phyloP scores from a whole-genome alignment of 2,329 filamentous ascomycete species.

The Simplicillium aogashimaense region DNA sequence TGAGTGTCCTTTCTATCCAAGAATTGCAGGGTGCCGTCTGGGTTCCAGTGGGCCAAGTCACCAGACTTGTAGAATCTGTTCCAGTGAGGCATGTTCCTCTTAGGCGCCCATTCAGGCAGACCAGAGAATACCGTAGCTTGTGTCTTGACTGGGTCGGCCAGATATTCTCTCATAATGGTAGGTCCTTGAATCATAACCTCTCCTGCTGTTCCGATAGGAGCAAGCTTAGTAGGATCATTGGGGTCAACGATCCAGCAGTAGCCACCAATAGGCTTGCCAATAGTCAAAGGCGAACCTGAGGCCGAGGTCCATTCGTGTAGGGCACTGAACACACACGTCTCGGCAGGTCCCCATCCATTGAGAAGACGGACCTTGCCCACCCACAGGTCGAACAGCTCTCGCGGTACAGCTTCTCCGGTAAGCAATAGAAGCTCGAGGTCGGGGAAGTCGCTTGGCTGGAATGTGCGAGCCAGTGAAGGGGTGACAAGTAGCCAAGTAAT shows the following conservation, averaged over 20 bases:
- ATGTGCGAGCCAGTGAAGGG: neutral
- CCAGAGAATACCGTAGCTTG: neutral
- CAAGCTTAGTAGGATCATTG: slow-evolving; percentile 2
- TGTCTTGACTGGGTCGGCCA: slow-evolving; percentile 4
- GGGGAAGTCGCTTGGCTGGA: too few species aligned
- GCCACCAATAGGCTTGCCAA: slow-evolving; percentile 2
- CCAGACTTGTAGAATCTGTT: slow-evolving; percentile 5
- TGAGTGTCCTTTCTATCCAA: slow-evolving; percentile 3
- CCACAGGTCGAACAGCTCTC: slow-evolving; percentile 5
- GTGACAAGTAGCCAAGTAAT: slow-evolving; percentile 4
- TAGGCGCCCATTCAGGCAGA: neutral
- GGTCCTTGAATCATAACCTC: slow-evolving; percentile 7
- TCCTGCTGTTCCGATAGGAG: slow-evolving; percentile 4
- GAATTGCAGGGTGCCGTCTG: slow-evolving; percentile 3
- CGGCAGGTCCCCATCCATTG: neutral
- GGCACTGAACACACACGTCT: too few species aligned
- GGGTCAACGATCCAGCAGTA: slow-evolving; percentile 5
- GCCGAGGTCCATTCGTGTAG: too few species aligned
- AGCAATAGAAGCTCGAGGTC: too few species aligned
- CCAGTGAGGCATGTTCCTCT: neutral
- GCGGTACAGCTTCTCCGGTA: slow-evolving; percentile 3
- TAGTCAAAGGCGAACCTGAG: neutral
- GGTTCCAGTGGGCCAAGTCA: neutral
- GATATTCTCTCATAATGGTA: slow-evolving; percentile 5
- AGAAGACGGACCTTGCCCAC: neutral